Percentiles rank a stretch among this genome's conserved stretches.
phyloP scores from a whole-genome alignment of 305 asterid genomes.

The Rubia balearica region DNA sequence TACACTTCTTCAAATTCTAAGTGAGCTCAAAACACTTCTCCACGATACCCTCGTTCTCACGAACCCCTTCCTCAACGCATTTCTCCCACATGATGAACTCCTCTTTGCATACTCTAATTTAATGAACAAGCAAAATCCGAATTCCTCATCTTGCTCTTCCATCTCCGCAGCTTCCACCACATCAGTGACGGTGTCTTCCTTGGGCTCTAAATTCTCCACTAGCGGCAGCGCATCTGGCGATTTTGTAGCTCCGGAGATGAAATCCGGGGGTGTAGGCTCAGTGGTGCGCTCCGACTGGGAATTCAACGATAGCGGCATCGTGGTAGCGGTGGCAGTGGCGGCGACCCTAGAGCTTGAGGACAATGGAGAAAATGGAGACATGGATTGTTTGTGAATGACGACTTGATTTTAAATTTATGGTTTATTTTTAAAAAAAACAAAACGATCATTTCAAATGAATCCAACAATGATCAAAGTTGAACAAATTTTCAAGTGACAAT shows the following conservation, averaged over 20 bases:
- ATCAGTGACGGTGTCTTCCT: not conserved
- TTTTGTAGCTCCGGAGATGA: not conserved
- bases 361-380: slow-evolving; percentile 1
- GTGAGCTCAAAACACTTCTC: slow-evolving; percentile 52
- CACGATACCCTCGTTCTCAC: slow-evolving; percentile 47
- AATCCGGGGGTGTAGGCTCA: slow-evolving; percentile 4
- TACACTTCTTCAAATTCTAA: too few species aligned
- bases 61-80: slow-evolving; percentile 65
- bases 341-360: slow-evolving; percentile 24
- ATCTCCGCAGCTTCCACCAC: slow-evolving; percentile 1
- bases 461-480: too few species aligned
- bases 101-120: slow-evolving; percentile 69
- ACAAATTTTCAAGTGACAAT: too few species aligned
- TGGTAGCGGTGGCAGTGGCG: slow-evolving; percentile 14
- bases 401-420: too few species aligned
- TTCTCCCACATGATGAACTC: slow-evolving; percentile 63
- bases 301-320: not conserved
- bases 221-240: slow-evolving; percentile 9
- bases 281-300: slow-evolving; percentile 12
- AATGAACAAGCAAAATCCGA: slow-evolving; percentile 79
- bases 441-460: too few species aligned
- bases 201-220: slow-evolving; percentile 14
- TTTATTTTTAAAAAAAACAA: too few species aligned
- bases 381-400: slow-evolving; percentile 10
- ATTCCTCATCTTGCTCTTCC: slow-evolving; percentile 45